These are phyloP conservation scores for Microascus cirrosus DNA, from an alignment of 2,329 filamentous ascomycete species.

Conservation along the genomic window DNA sequence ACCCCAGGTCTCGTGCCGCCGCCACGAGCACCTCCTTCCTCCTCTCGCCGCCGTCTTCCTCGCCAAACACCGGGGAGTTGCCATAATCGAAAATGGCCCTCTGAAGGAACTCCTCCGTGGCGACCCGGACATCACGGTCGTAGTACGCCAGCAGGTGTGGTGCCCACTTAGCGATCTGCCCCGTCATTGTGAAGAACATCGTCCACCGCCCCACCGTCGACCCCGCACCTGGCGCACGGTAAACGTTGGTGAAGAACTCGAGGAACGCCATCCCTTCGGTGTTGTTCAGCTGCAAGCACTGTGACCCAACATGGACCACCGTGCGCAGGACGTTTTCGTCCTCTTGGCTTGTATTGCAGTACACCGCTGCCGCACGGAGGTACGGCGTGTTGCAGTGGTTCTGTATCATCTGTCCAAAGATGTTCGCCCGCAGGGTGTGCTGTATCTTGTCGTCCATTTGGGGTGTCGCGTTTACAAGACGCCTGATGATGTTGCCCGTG, in stretches of 20 bases:
- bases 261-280: conserved; percentile 37
- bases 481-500: conserved; percentile 44
- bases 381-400: conserved; percentile 33
- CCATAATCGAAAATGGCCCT: conserved; percentile 28
- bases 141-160: conserved; percentile 37
- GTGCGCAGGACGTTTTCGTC: conserved; percentile 23
- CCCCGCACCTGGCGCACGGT: not conserved
- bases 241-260: conserved; percentile 24
- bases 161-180: conserved; percentile 31
- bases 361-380: conserved; percentile 44
- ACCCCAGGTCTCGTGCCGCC: conserved; percentile 27
- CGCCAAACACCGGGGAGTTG: conserved; percentile 14
- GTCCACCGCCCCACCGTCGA: conserved; percentile 10
- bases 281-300: conserved; percentile 32
- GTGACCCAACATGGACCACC: conserved; percentile 28
- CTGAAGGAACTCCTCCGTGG: conserved; percentile 31
- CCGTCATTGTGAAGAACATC: conserved; percentile 11
- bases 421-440: conserved; percentile 38
- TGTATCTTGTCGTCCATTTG: conserved; percentile 40
- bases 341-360: conserved; percentile 31
- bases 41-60: conserved; percentile 17
- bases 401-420: conserved; percentile 36
- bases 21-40: conserved; percentile 19
- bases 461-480: conserved; percentile 41
- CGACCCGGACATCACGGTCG: conserved; percentile 27